Evolutionary conservation across 106 monocot species (phyloP).

Genomic region (Dioscorea zingiberensis): DNA sequence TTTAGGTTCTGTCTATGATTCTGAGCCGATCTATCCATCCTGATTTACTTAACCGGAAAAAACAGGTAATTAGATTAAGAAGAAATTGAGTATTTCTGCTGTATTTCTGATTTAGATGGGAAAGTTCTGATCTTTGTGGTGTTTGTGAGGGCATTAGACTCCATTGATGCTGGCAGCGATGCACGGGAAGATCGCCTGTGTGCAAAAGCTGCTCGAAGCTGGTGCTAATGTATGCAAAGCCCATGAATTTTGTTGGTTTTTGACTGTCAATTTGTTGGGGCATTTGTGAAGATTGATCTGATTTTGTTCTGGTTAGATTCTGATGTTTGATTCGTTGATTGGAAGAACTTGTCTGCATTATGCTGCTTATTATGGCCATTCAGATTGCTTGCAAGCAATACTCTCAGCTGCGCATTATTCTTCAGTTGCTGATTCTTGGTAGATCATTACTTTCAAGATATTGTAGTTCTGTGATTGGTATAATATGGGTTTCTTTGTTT

Average conservation of each 20-base stretch:
- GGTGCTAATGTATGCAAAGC: constrained; percentile 25
- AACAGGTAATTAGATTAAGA: constrained; percentile 11
- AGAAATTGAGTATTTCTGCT: neutral
- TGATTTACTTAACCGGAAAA: constrained; percentile 14
- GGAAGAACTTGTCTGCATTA: constrained; percentile 33
- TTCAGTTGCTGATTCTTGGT: constrained; percentile 28
- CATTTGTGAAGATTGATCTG: neutral
- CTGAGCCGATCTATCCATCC: constrained; percentile 19
- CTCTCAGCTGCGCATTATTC: constrained; percentile 19
- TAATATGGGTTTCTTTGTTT: neutral
- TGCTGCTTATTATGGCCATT: constrained; percentile 24
- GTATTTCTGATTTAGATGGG: too few species aligned
- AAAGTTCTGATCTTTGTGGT: constrained; percentile 8
- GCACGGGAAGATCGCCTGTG: constrained; percentile 28
- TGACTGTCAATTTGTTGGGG: neutral
- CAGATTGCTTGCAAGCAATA: constrained; percentile 20
- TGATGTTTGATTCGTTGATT: constrained; percentile 28
- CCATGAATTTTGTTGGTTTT: neutral
- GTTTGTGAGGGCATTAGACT: constrained; percentile 12
- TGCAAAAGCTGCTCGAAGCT: constrained; percentile 22
- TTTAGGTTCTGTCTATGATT: constrained; percentile 23
- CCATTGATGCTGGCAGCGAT: constrained; percentile 37
- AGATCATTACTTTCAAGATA: neutral
- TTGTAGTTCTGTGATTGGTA: neutral
- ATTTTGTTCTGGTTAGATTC: constrained; percentile 8